These are phyloP conservation scores for Fusarium liriodendri DNA, from an alignment of 2,329 filamentous ascomycete genomes.

Conservation along the genomic window DNA sequence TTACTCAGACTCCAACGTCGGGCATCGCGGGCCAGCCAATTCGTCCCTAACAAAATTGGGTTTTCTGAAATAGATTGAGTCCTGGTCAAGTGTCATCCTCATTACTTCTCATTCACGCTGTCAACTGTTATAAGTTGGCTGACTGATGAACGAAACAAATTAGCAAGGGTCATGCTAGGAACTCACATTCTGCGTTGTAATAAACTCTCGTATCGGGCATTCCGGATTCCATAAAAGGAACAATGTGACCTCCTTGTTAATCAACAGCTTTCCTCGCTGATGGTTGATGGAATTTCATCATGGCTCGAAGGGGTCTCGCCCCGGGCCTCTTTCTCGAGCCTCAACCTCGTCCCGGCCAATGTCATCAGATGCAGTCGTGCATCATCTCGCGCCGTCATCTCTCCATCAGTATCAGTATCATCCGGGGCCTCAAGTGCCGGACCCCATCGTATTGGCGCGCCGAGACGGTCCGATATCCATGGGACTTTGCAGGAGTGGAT, in stretches of 20 bases:
- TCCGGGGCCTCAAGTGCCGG: slow-evolving; percentile 19
- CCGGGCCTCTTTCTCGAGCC: slow-evolving; percentile 16
- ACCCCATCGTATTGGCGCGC: slow-evolving; percentile 9
- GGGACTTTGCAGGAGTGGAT: slow-evolving; percentile 15
- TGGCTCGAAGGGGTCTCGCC: background rate
- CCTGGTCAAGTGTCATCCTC: slow-evolving; percentile 3
- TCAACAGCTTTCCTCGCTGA: background rate
- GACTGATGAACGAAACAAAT: background rate
- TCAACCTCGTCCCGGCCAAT: background rate
- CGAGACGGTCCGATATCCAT: slow-evolving; percentile 36
- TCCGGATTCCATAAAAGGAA: slow-evolving; percentile 1
- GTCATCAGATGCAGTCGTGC: background rate
- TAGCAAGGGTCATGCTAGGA: background rate
- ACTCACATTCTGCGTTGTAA: background rate
- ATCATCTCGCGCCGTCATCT: background rate
- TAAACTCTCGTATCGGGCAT: background rate
- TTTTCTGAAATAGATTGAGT: slow-evolving; percentile 28
- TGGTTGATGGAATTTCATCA: background rate
- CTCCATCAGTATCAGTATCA: slow-evolving; percentile 10
- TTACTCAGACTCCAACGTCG: slow-evolving; percentile 1
- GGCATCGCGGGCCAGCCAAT: background rate
- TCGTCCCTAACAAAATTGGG: background rate
- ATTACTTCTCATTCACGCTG: slow-evolving; percentile 13
- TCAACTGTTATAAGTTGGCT: background rate
- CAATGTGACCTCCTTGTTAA: background rate